A percentile compares a stretch with the other conserved stretches of the same genome.
phyloP scores from a whole-genome alignment of 306 rosid species.

The Castanopsis chinensis region DNA sequence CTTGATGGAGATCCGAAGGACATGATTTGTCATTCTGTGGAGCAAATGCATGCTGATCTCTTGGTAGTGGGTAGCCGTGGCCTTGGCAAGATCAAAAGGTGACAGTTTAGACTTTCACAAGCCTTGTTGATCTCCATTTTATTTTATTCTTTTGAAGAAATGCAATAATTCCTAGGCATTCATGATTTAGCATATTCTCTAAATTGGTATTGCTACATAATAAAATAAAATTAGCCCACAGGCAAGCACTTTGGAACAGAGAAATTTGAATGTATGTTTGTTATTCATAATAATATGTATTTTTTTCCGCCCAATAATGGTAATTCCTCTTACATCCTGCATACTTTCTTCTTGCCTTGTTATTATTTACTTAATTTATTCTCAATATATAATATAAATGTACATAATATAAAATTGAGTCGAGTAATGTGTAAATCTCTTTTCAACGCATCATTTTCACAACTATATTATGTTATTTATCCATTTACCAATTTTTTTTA shows the following conservation, averaged over 20 bases:
- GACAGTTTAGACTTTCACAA: too few relatives aligned
- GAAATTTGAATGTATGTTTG: neutral
- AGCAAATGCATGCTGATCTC: slow-evolving; percentile 60
- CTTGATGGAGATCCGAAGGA: slow-evolving; percentile 70
- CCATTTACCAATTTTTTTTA: neutral
- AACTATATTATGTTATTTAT: too few relatives aligned
- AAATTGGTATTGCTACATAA: neutral
- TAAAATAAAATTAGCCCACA: neutral
- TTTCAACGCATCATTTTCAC: too few relatives aligned
- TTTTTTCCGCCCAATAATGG: too few relatives aligned
- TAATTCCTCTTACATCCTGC: too few relatives aligned
- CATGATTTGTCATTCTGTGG: slow-evolving; percentile 65
- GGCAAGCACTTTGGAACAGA: neutral
- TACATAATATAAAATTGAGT: too few relatives aligned
- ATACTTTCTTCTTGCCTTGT: too few relatives aligned
- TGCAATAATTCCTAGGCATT: too few relatives aligned
- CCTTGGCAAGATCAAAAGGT: slow-evolving; percentile 68
- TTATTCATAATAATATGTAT: neutral
- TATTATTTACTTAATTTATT: too few relatives aligned
- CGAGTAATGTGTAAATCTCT: too few relatives aligned
- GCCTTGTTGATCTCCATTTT: neutral
- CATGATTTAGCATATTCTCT: neutral
- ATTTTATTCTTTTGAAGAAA: too few relatives aligned
- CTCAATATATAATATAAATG: too few relatives aligned
- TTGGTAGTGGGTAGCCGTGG: slow-evolving; percentile 75